Base-by-base conservation (phyloP, 352 stramenopile genomes). In the Globisporangium spiculum region DNA sequence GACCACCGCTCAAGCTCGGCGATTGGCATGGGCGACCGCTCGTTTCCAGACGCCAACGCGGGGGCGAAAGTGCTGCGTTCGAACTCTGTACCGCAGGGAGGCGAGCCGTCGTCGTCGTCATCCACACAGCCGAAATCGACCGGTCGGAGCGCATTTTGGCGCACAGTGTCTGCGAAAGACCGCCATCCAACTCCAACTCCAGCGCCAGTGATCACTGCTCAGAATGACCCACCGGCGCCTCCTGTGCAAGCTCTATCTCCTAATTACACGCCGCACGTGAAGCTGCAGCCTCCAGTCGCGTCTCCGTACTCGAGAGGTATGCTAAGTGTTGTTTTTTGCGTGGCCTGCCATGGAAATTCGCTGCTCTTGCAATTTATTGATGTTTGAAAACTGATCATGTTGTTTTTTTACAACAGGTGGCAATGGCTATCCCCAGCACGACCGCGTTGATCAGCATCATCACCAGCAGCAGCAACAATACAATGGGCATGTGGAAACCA, bases 81-180 rank as follows among this genome's bases (percentile, higher is more conserved):
- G 0, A 84, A 93, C 38, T 91, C 84, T 9, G 67, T 90, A 27
- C 79, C 82, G 9, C 75, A 78, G 69, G 82, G 74, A 32, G 81
- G 91, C n/a, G 27, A 56, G 32, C 22, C 55, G 16, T 50, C 41
- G 22, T 52, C 65, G 32, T 46, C 56, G 30, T 52, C 65, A 20
- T 46, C 56, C 3, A 61, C 32, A 63, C 82, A 74, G 36, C 62
- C 46, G 38, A 81, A 65, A 77, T 72, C 30, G 69, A 50, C 41
- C 1, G 57, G 34, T 64, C 74, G 38, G 77, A 89, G 63, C 63
- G 76, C 86, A 34, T 93, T 92, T 69, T 93, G 86, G 86, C 76
- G 84, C 4, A 69, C 75, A 0, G 69, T 79, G 0, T 74, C 72
- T 0, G 67, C 68, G 2, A 89, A 86, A 54, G 83, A 93, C 24